These are phyloP conservation scores for Thecaphora frezii DNA, from an alignment of 1,284 basidiomycete genomes.

Conservation along the genomic window DNA sequence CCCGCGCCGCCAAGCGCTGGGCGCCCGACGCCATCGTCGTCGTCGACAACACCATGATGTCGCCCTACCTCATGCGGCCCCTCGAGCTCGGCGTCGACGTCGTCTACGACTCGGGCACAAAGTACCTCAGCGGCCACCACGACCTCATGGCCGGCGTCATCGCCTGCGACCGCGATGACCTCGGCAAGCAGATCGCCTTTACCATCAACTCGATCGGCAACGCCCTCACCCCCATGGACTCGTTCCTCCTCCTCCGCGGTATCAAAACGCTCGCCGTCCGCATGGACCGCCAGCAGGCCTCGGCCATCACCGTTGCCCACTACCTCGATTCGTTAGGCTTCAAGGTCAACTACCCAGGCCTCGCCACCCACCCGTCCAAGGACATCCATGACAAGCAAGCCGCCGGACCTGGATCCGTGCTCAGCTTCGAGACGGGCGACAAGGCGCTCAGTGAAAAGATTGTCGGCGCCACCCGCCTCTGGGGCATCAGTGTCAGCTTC, in stretches of 20 bases:
- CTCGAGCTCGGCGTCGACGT: constrained; percentile 94
- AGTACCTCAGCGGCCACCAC: constrained; percentile 96
- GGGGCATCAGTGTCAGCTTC: constrained; percentile 97
- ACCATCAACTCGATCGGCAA: constrained; percentile 97
- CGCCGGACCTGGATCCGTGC: constrained; percentile 90
- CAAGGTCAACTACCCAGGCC: constrained; percentile 89
- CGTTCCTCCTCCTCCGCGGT: constrained; percentile 90
- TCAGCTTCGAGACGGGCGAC: constrained; percentile 92
- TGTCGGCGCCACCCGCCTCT: constrained; percentile 85
- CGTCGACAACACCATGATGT: constrained; percentile 99
- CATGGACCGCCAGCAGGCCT: constrained; percentile 90
- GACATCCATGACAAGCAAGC: constrained; percentile 74
- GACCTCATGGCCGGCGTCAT: constrained; percentile 83
- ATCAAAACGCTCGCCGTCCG: constrained; percentile 95
- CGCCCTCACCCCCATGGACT: constrained; percentile 76
- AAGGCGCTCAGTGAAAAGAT: constrained; percentile 87
- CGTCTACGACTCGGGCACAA: constrained; percentile 96
- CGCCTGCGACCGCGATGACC: constrained; percentile 84
- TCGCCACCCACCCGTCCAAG: constrained; percentile 78
- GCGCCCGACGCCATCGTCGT: constrained; percentile 55
- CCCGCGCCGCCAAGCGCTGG: constrained; percentile 46
- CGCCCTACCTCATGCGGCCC: constrained; percentile 93
- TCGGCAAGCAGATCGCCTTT: constrained; percentile 86
- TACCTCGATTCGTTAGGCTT: constrained; percentile 88
- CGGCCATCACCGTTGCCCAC: constrained; percentile 79